A percentile compares a stretch with the other conserved stretches of the same genome.
These are phyloP conservation scores for Alternaria brassicae DNA, from an alignment of 2,329 filamentous ascomycete species.

Conservation along the genomic window DNA sequence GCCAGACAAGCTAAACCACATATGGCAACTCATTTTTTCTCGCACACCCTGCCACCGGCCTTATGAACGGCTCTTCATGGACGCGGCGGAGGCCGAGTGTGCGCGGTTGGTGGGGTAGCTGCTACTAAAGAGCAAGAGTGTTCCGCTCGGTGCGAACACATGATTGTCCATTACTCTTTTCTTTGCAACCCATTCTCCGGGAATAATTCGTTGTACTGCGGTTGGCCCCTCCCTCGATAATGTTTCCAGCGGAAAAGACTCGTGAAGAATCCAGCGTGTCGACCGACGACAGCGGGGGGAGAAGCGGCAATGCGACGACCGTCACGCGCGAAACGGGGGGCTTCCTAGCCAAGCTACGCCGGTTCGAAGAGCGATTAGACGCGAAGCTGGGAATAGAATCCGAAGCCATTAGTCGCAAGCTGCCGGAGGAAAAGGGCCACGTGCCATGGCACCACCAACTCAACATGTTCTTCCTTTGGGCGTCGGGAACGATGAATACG, in stretches of 20 bases:
- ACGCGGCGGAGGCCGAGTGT: slow-evolving; percentile 15
- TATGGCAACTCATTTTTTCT: slow-evolving; percentile 15
- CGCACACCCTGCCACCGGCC: slow-evolving; percentile 1
- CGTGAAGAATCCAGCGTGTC: slow-evolving; percentile 22
- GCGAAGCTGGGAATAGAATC: slow-evolving; percentile 32
- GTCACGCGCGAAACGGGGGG: slow-evolving; percentile 23
- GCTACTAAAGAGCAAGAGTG: slow-evolving; percentile 6
- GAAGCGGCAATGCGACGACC: slow-evolving; percentile 5
- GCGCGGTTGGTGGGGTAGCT: slow-evolving; percentile 1
- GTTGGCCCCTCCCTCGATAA: background rate
- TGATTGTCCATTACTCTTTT: no score
- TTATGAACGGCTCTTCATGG: slow-evolving; percentile 12
- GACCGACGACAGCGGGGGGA: slow-evolving; percentile 14
- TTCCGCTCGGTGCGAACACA: background rate
- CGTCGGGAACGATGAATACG: slow-evolving; percentile 53
- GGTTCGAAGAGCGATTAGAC: slow-evolving; percentile 30
- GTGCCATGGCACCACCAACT: slow-evolving; percentile 38
- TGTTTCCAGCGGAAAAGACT: slow-evolving; percentile 19
- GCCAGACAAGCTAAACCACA: slow-evolving; percentile 15
- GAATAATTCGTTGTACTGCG: no score
- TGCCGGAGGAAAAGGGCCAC: slow-evolving; percentile 36
- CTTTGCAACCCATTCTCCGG: no score
- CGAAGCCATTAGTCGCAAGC: slow-evolving; percentile 34
- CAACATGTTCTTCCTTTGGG: slow-evolving; percentile 55
- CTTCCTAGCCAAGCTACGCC: slow-evolving; percentile 25